Conservation (phyloP, 1,284 basidiomycete species). For the Rhodotorula sp. region DNA sequence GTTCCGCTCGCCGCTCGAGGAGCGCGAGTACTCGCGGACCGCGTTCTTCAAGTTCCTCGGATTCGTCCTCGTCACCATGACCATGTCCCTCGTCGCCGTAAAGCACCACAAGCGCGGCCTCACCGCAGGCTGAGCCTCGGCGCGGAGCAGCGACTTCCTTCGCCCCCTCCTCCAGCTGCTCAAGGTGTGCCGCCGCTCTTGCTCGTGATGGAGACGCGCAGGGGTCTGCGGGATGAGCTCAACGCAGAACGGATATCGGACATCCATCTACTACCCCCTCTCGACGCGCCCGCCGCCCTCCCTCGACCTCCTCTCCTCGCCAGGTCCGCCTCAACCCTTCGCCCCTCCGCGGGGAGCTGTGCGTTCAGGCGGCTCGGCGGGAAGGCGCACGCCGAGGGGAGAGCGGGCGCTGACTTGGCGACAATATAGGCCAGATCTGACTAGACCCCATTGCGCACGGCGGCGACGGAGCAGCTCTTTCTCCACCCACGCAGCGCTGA, state of each 20-base stretch:
- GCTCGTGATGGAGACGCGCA: too few species aligned
- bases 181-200: neutral
- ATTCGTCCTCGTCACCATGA: conserved; percentile 25
- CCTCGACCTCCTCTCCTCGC: neutral
- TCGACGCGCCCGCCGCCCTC: neutral
- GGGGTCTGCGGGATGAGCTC: neutral
- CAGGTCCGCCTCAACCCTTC: neutral
- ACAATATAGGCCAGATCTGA: conserved; percentile 33
- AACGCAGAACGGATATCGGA: conserved; percentile 26
- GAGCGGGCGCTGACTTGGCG: conserved; percentile 1
- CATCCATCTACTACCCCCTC: conserved; percentile 1
- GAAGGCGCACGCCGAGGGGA: neutral
- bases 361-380: neutral
- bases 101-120: conserved; percentile 17
- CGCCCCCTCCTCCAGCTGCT: too few species aligned
- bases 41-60: conserved; percentile 41
- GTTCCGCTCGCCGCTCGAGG: conserved; percentile 41
- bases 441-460: too few species aligned
- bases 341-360: neutral
- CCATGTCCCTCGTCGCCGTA: conserved; percentile 25
- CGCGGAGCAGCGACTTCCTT: neutral
- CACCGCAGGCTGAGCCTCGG: neutral
- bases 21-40: conserved; percentile 33
- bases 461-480: too few species aligned
- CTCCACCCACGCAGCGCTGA: too few species aligned